Evolutionary conservation across 352 stramenopile genomes (phyloP).

Genomic region (Nothophytophthora sp.): DNA sequence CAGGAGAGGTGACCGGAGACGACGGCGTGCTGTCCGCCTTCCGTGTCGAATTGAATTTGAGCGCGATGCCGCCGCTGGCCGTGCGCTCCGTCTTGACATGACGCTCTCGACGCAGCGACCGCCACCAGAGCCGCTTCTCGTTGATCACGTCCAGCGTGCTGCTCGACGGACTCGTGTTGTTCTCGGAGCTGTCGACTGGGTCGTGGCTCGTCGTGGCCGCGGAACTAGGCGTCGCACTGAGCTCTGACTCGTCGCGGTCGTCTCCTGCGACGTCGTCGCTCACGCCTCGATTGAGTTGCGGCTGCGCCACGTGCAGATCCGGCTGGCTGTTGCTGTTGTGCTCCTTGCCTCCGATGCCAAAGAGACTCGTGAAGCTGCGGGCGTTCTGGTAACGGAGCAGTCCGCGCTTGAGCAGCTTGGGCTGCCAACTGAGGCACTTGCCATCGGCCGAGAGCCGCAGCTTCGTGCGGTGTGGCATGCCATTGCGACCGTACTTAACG

Average conservation of each 20-base stretch:
- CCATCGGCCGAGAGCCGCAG: slow-evolving; percentile 71
- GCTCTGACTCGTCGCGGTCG: slow-evolving; percentile 20
- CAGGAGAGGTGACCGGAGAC: slow-evolving; percentile 21
- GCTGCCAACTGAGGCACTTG: slow-evolving; percentile 73
- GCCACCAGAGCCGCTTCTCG: slow-evolving; percentile 79
- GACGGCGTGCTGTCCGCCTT: slow-evolving; percentile 37
- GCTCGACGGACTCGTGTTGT: slow-evolving; percentile 24
- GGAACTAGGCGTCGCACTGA: slow-evolving; percentile 21
- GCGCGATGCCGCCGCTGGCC: slow-evolving; percentile 60
- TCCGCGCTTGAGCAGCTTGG: slow-evolving; percentile 73
- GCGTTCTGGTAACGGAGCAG: slow-evolving; percentile 76
- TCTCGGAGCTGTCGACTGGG: slow-evolving; percentile 30
- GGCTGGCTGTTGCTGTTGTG: slow-evolving; percentile 40
- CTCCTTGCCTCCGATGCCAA: slow-evolving; percentile 44
- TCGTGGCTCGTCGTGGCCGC: slow-evolving; percentile 18
- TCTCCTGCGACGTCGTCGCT: slow-evolving; percentile 22
- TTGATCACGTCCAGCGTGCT: slow-evolving; percentile 45
- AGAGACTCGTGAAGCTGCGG: slow-evolving; percentile 65
- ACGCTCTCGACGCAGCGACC: slow-evolving; percentile 59
- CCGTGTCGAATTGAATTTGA: slow-evolving; percentile 43
- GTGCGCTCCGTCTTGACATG: slow-evolving; percentile 59
- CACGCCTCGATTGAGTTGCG: slow-evolving; percentile 31
- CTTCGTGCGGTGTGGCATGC: slow-evolving; percentile 74
- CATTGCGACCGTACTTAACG: slow-evolving; percentile 84
- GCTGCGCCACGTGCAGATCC: slow-evolving; percentile 30